phyloP scores from a whole-genome alignment of 176 grass and related monocot species.

The Oryza punctata region DNA sequence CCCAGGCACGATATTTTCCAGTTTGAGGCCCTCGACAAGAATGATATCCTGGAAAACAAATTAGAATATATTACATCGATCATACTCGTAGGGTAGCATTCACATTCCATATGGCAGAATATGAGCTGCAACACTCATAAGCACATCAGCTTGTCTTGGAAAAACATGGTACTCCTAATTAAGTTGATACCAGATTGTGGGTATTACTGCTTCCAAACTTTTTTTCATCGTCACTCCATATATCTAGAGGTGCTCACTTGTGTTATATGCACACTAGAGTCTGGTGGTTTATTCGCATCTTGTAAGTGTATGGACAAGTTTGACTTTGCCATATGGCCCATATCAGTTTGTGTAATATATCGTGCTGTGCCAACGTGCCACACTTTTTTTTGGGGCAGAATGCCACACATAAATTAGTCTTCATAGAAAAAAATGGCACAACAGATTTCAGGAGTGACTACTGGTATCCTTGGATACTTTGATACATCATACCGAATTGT shows the following conservation, averaged over 20 bases:
- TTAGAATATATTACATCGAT: not conserved
- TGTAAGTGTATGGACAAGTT: too few relatives aligned
- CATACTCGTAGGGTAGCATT: not conserved
- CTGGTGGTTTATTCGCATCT: not conserved
- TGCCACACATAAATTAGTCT: not conserved
- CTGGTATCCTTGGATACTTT: too few relatives aligned
- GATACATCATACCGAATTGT: too few relatives aligned
- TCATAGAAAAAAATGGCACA: not conserved
- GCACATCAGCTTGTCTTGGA: not conserved
- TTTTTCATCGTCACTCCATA: not conserved
- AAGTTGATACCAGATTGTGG: not conserved
- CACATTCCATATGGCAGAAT: not conserved
- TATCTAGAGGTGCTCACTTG: not conserved
- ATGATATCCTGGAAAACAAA: slow-evolving; percentile 49
- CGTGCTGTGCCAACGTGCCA: not conserved
- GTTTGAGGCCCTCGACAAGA: slow-evolving; percentile 50
- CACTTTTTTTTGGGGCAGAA: not conserved
- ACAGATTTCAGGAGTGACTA: not conserved
- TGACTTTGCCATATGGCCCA: too few relatives aligned
- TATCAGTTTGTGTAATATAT: too few relatives aligned
- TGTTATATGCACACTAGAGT: not conserved
- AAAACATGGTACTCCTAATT: not conserved
- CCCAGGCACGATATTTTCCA: slow-evolving; percentile 48
- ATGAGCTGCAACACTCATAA: not conserved
- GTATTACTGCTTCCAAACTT: not conserved